Percentiles rank a stretch among this genome's conserved stretches.
Evolutionary conservation across 768 basidiomycete species (phyloP).

Genomic region (Favolaschia claudopus): DNA sequence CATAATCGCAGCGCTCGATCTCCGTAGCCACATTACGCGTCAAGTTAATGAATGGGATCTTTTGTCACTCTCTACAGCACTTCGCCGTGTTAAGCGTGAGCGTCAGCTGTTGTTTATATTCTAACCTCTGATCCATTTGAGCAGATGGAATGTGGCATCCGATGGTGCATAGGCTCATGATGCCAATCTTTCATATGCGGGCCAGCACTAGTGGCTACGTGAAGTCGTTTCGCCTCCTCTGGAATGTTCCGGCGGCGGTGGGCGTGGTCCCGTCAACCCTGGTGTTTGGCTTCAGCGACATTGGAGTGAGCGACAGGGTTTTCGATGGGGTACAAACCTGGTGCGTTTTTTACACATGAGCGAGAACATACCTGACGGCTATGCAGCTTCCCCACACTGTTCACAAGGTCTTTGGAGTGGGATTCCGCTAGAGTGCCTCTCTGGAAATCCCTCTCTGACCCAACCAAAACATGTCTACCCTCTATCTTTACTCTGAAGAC

Average conservation of each 20-base stretch:
- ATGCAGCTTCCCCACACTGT: background rate
- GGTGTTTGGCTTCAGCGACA: background rate
- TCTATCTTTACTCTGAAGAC: background rate
- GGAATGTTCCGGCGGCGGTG: background rate
- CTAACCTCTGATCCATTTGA: background rate
- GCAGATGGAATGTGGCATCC: conserved; percentile 8
- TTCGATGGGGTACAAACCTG: background rate
- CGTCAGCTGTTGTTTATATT: background rate
- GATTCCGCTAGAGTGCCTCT: background rate
- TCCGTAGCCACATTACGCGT: background rate
- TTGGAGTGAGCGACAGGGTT: background rate
- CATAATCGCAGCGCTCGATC: background rate
- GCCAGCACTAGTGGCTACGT: no score
- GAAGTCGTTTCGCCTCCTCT: background rate
- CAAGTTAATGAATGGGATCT: background rate
- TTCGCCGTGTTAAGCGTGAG: background rate
- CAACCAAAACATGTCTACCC: background rate
- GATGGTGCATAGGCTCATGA: background rate
- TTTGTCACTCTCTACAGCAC: background rate
- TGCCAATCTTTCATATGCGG: no score
- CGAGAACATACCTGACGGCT: no score
- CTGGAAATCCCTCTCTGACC: conserved; percentile 5
- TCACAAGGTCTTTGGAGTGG: background rate
- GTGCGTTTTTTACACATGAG: background rate
- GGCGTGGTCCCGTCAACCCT: background rate